These are phyloP conservation scores for Fraxinus dipetala DNA, from an alignment of 305 asterid genomes.

Conservation along the genomic window DNA sequence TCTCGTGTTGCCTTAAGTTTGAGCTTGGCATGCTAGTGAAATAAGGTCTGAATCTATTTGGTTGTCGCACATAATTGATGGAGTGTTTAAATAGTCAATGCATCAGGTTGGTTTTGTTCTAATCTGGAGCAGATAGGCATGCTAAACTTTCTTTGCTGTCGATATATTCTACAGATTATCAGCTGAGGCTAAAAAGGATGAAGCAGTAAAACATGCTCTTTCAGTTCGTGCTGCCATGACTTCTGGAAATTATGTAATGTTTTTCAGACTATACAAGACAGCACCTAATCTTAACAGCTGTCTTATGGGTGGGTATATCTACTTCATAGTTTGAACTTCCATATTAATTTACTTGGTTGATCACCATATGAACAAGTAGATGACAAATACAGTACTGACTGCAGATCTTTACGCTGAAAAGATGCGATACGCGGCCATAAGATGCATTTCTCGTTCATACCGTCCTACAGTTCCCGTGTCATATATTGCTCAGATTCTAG, in stretches of 20 bases:
- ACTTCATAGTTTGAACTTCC: constrained; percentile 4
- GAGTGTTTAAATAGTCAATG: neutral
- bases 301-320: constrained; percentile 74
- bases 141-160: constrained; percentile 9
- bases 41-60: neutral
- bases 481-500: constrained; percentile 71
- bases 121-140: neutral
- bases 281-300: constrained; percentile 82
- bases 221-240: constrained; percentile 91
- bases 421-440: constrained; percentile 94
- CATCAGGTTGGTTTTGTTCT: neutral
- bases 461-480: constrained; percentile 89
- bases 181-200: constrained; percentile 56
- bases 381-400: constrained; percentile 17
- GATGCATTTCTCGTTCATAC: constrained; percentile 81
- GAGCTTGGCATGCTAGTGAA: neutral
- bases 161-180: constrained; percentile 57
- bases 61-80: constrained; percentile 9
- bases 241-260: constrained; percentile 81
- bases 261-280: constrained; percentile 77
- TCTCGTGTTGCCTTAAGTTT: neutral
- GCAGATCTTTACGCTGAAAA: constrained; percentile 95
- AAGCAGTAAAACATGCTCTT: constrained; percentile 82
- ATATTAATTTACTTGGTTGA: constrained; percentile 7
- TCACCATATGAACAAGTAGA: constrained; percentile 1